Base-by-base conservation (phyloP, 1,139 yeast species). In the Yamadazyma sp. region DNA sequence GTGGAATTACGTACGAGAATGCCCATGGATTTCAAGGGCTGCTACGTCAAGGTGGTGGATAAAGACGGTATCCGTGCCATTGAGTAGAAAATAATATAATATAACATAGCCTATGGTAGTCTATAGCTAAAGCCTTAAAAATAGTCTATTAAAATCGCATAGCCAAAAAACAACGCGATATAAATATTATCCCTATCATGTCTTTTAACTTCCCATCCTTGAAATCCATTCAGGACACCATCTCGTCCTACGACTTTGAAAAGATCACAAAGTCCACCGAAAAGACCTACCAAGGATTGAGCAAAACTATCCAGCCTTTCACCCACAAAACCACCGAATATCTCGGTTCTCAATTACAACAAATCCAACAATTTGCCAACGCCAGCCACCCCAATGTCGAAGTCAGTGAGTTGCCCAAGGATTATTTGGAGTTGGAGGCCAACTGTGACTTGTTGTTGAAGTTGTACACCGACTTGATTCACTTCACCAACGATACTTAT, bases 21-120 rank as follows among this genome's bases (percentile, higher is more conserved):
- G 88, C 99, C 99, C 31, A 77, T 92, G 49, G 97, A 92, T 56
- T 92, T 87, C 73, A 92, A 92, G 70, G 98, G 98, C 20, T 82
- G 86, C 31, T 77, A 71, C 52, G 77, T 88, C 38, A 88, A 89
- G 62, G 76, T 85, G 31, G 86, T 90, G 26, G 87, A 81, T 55
- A 78, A 83, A 57, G 78, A 82, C 42, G 94, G 94, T 40, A 66
- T 83, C 32, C 42, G 44, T 33, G 31, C 10, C 4, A 23, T 18
- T 18, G 21, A 18, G 21, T 8, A 18, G 7, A 6, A 18, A 18
- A 18, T 18, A 23, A 23, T 23, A 4, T 23, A 4, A 23, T 6
- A 23, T 23, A 23, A n/a, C 23, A 6, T 21, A 6, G 10, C 23
- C 10, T 21, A 18, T 5, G 21, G 5, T 6, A 18, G 21, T 18